Percentiles rank a stretch among this genome's conserved stretches.
Evolutionary conservation across 495 filamentous ascomycete species (phyloP).

Genomic region (Penicillium flavigenum): DNA sequence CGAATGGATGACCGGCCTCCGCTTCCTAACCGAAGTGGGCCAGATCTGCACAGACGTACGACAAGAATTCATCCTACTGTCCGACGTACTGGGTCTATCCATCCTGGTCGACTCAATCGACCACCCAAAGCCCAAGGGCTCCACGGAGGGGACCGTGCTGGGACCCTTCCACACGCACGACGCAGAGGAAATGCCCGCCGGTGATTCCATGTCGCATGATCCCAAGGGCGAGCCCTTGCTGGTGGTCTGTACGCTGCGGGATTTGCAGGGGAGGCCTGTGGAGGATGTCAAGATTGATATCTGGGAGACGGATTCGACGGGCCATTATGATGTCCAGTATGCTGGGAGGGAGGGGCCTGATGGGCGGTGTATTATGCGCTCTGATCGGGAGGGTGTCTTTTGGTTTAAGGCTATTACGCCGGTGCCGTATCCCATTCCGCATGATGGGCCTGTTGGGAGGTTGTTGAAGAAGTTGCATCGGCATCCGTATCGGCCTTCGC

Average conservation of each 20-base stretch:
- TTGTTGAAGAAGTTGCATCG: constrained; percentile 68
- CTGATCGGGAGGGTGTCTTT: constrained; percentile 68
- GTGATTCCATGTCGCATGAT: constrained; percentile 70
- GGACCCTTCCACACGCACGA: constrained; percentile 96
- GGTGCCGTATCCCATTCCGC: constrained; percentile 85
- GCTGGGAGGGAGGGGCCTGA: constrained; percentile 66
- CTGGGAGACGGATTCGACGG: constrained; percentile 88
- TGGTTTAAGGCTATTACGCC: constrained; percentile 89
- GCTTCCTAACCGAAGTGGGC: constrained; percentile 71
- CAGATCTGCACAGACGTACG: constrained; percentile 71
- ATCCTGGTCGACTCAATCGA: constrained; percentile 88
- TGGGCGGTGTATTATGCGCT: constrained; percentile 76
- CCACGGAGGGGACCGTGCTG: constrained; percentile 85
- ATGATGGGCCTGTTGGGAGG: constrained; percentile 85
- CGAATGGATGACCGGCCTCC: constrained; percentile 76
- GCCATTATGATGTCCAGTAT: constrained; percentile 90
- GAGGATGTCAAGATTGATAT: constrained; percentile 77
- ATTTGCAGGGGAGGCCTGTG: constrained; percentile 66
- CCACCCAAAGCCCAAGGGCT: constrained; percentile 74
- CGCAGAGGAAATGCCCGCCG: constrained; percentile 62
- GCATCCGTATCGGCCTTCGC: constrained; percentile 79
- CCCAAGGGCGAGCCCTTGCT: constrained; percentile 59
- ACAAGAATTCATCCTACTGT: constrained; percentile 93
- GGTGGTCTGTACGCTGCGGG: constrained; percentile 71
- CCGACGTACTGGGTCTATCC: constrained; percentile 85